phyloP scores from a whole-genome alignment of 2,329 filamentous ascomycete species.

The Ceratocystis smalleyi region DNA sequence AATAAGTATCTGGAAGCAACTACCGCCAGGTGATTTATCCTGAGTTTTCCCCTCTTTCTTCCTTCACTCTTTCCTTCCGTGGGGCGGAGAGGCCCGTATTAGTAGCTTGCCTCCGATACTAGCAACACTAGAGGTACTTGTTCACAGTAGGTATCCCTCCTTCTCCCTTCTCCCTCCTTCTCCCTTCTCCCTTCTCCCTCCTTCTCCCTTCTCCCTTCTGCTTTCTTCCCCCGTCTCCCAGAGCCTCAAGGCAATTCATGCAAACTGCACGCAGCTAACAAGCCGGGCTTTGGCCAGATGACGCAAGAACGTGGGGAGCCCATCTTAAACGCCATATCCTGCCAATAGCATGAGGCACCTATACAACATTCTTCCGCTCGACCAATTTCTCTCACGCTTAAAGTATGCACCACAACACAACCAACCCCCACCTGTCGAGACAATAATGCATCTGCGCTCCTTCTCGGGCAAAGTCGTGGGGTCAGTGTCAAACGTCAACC shows the following conservation, averaged over 20 bases:
- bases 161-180: not conserved
- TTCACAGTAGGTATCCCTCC: too few species aligned
- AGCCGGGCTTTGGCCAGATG: too few species aligned
- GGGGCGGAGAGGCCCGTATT: not conserved
- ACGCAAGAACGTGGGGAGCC: not conserved
- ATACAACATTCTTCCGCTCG: too few species aligned
- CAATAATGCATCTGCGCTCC: not conserved
- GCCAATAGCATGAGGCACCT: not conserved
- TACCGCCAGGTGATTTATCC: conserved; percentile 2
- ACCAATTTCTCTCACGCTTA: too few species aligned
- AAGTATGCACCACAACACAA: too few species aligned
- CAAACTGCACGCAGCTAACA: too few species aligned
- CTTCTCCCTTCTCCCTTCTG: not conserved
- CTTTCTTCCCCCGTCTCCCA: not conserved
- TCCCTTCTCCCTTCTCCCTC: not conserved
- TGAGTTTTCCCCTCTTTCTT: not conserved
- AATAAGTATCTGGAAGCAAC: not conserved
- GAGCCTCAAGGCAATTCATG: not conserved
- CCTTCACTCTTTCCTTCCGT: not conserved
- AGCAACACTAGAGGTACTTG: too few species aligned
- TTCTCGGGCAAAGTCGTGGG: conserved; percentile 1
- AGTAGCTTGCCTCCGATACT: too few species aligned
- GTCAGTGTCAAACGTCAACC: not conserved
- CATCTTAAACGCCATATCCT: not conserved
- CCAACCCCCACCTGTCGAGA: not conserved